phyloP scores from a whole-genome alignment of 306 rosid species.

The Neltuma alba region DNA sequence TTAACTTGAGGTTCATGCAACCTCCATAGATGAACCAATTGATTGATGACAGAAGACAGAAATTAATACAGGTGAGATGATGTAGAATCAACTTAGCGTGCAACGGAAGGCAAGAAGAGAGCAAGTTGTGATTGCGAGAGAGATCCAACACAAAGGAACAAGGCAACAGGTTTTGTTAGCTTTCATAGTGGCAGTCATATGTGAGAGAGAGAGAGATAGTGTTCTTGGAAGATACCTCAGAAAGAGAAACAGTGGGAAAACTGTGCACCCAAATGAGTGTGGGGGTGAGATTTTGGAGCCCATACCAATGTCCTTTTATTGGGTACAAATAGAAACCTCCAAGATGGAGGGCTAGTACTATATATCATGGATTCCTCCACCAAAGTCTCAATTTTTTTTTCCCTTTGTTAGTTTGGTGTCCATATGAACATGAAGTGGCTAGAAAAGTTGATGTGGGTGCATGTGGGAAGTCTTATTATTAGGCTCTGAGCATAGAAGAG shows the following conservation, averaged over 20 bases:
- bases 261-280: background rate
- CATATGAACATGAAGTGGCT: background rate
- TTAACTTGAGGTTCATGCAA: constrained; percentile 33
- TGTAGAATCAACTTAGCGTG: constrained; percentile 38
- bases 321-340: background rate
- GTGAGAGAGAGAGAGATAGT: background rate
- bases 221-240: background rate
- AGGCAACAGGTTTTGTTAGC: constrained; percentile 13
- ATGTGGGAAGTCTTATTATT: constrained; percentile 1
- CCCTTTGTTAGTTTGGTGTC: constrained; percentile 1
- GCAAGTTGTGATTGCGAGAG: background rate
- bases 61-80: background rate
- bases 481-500: background rate
- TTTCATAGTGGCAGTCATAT: constrained; percentile 4
- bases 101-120: constrained; percentile 31
- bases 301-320: background rate
- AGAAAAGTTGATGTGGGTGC: constrained; percentile 2
- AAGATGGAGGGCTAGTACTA: background rate
- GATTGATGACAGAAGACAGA: background rate
- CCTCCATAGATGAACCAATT: background rate
- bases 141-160: constrained; percentile 27
- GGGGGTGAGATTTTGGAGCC: background rate
- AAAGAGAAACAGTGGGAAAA: constrained; percentile 20
- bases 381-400: too few species aligned
- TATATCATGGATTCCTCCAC: background rate